A percentile compares a stretch with the other conserved stretches of the same genome.
Conservation (phyloP, 192 early-diverging fungal species). For the Mortierella claussenii region DNA sequence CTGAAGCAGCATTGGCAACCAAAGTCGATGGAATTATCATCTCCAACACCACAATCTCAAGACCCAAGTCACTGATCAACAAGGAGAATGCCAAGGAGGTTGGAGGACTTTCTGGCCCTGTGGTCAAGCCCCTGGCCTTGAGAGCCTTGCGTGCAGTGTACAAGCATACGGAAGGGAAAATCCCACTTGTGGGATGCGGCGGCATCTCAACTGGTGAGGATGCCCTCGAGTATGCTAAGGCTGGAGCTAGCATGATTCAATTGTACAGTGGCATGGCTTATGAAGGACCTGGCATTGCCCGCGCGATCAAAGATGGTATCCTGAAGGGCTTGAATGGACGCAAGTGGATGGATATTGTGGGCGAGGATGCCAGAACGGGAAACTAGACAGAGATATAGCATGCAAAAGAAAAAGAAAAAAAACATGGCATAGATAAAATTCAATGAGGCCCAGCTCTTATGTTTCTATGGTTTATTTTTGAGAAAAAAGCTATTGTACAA, state of each 20-base stretch:
- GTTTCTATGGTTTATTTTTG: too few species aligned
- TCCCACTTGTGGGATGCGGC: conserved; percentile 91
- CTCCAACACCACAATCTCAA: conserved; percentile 87
- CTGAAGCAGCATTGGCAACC: conserved; percentile 74
- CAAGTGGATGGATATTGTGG: conserved; percentile 72
- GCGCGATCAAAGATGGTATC: conserved; percentile 82
- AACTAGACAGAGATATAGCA: neutral
- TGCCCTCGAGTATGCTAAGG: conserved; percentile 80
- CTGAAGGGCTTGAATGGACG: conserved; percentile 73
- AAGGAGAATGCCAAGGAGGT: conserved; percentile 56
- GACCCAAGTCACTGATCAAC: conserved; percentile 69
- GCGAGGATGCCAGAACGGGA: conserved; percentile 31
- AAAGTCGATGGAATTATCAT: conserved; percentile 89
- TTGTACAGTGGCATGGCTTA: conserved; percentile 82
- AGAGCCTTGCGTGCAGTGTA: conserved; percentile 78
- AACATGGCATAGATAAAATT: neutral
- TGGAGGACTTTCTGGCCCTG: conserved; percentile 87
- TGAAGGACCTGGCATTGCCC: conserved; percentile 82
- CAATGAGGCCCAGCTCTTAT: too few species aligned
- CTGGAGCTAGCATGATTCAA: conserved; percentile 87
- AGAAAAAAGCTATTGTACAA: too few species aligned
- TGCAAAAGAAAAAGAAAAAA: conserved; percentile 1
- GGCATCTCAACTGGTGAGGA: conserved; percentile 83
- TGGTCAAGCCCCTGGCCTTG: conserved; percentile 80
- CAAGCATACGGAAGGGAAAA: conserved; percentile 73